Conservation (phyloP, 2,329 filamentous ascomycete genomes). For the Paecilomyces sp. region DNA sequence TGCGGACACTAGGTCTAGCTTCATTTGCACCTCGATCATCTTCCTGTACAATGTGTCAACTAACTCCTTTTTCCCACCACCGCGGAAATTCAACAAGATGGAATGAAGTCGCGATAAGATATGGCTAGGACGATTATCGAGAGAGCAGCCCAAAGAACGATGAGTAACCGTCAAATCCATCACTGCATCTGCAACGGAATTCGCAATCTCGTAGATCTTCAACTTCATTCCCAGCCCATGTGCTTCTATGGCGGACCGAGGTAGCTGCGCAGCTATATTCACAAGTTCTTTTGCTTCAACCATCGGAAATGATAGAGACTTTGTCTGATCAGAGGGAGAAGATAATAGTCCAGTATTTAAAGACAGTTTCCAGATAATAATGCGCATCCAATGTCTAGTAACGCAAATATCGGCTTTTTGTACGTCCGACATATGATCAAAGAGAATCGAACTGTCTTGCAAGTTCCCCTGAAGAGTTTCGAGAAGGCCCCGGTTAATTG, state of each 20-base stretch:
- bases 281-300: slow-evolving; percentile 19
- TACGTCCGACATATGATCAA: slow-evolving; percentile 40
- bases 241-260: slow-evolving; percentile 41
- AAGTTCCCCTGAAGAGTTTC: slow-evolving; percentile 38
- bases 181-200: slow-evolving; percentile 17
- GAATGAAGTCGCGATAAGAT: slow-evolving; percentile 14
- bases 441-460: slow-evolving; percentile 33
- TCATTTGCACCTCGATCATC: slow-evolving; percentile 13
- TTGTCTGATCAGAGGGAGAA: slow-evolving; percentile 29
- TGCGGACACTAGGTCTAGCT: not conserved
- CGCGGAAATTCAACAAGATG: slow-evolving; percentile 14
- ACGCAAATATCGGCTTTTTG: slow-evolving; percentile 45
- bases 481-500: slow-evolving; percentile 18
- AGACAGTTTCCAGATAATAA: slow-evolving; percentile 41
- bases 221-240: slow-evolving; percentile 42
- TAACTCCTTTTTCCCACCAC: slow-evolving; percentile 13
- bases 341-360: slow-evolving; percentile 14
- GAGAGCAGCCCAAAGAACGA: slow-evolving; percentile 2
- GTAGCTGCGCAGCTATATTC: slow-evolving; percentile 36
- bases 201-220: slow-evolving; percentile 19
- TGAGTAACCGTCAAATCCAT: slow-evolving; percentile 11
- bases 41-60: slow-evolving; percentile 16
- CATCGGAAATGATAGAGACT: slow-evolving; percentile 36
- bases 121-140: slow-evolving; percentile 13
- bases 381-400: slow-evolving; percentile 46